Conservation (phyloP, 371 early-diverging fungal species). For the Apophysomyces sp. region DNA sequence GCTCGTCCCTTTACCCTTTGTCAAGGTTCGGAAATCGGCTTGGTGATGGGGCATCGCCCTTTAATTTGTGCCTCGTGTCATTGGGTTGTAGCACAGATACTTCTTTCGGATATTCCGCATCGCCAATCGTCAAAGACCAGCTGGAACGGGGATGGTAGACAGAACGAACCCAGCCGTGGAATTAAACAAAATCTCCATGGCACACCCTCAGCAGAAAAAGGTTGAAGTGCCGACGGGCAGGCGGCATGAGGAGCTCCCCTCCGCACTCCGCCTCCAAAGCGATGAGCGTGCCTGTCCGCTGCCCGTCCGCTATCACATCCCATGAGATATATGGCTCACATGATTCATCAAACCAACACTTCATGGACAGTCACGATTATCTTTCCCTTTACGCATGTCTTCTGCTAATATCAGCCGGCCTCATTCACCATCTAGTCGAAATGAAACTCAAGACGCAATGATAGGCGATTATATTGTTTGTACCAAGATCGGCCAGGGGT, state of each 20-base stretch:
- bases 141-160: neutral
- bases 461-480: constrained; percentile 69
- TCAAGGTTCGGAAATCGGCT: constrained; percentile 4
- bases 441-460: constrained; percentile 6
- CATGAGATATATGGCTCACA: no score
- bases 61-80: constrained; percentile 1
- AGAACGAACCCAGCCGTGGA: neutral
- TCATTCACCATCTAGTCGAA: no score
- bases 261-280: neutral
- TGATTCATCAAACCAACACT: no score
- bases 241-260: neutral
- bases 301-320: no score
- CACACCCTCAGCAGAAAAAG: neutral
- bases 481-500: constrained; percentile 87
- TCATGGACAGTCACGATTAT: no score
- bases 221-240: neutral
- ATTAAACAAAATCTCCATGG: neutral
- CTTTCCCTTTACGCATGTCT: no score
- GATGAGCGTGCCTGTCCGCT: no score
- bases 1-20: neutral
- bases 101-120: neutral
- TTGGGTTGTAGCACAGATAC: neutral
- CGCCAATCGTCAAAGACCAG: neutral
- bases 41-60: neutral
- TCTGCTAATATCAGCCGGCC: no score